Percentiles rank a stretch among this genome's conserved stretches.
Conservation (phyloP, 2,329 filamentous ascomycete genomes). For the Apiospora arundinis region DNA sequence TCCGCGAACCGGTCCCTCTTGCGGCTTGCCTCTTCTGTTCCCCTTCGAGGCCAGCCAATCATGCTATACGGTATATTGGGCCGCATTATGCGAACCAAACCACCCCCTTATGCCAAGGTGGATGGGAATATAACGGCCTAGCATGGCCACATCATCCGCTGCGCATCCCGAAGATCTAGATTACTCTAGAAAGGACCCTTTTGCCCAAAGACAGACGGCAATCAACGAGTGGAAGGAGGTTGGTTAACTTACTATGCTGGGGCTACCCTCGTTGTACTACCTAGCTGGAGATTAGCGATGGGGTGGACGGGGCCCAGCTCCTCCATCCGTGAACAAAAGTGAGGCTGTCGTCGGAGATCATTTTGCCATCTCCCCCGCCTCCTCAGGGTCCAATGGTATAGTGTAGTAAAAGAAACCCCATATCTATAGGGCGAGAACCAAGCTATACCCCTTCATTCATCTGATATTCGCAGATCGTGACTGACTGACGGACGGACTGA, state of each 20-base stretch:
- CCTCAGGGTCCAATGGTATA: not conserved
- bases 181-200: not conserved
- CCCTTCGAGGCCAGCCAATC: not conserved
- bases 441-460: not conserved
- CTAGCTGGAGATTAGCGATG: not conserved
- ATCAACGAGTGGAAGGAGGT: not conserved
- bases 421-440: not conserved
- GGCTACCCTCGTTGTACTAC: not conserved
- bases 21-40: not conserved
- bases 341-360: slow-evolving; percentile 16
- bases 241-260: not conserved
- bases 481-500: not conserved
- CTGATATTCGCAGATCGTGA: not conserved
- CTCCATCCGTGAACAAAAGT: not conserved
- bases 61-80: slow-evolving; percentile 9
- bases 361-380: not conserved
- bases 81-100: slow-evolving; percentile 2
- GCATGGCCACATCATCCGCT: slow-evolving; percentile 3
- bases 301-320: not conserved
- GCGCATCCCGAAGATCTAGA: not conserved
- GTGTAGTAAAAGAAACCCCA: slow-evolving; percentile 6
- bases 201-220: not conserved
- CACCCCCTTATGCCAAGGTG: not conserved
- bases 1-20: not conserved
- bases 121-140: slow-evolving; percentile 6